Base-by-base conservation (phyloP, 352 stramenopile genomes). In the Globisporangium heterothallicum region DNA sequence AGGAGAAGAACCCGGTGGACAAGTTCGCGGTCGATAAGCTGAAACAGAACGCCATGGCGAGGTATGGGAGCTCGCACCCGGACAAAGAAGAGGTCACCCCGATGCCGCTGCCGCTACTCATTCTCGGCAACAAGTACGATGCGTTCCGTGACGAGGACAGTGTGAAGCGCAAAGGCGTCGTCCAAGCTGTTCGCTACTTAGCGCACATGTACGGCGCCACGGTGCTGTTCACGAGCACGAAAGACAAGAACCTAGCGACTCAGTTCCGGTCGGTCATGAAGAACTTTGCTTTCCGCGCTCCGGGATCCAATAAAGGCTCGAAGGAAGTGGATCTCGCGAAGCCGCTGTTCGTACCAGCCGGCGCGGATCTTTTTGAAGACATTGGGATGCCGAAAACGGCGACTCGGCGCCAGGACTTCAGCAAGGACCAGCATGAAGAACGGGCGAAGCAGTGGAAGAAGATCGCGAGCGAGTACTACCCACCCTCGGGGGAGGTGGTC, bases 41-140 rank as follows among this genome's bases (percentile, higher is more conserved):
- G 21, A 66, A 64, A 4, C 67, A 71, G 14, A 68, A 86, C 8
- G 75, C 79, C 2, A 67, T 78, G 51, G 57, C 63, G 14, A 68
- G 77, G 5, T 89, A 79, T 51, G 78, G 76, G 25, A 68, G 54
- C 14, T 46, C 59, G 3, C 86, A 96, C 53, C 72, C 78, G 0
- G 85, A 96, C 61, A 69, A 75, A 14, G 70, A 89, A 9, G 74
- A 90, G 21, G 74, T 96, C 1, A 72, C 70, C 6, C 80, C 85
- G 4, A 64, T 92, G 24, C 59, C 84, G 18, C 51, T 96, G 1
- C 89, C 87, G 3, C 51, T 97, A 22, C 51, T 97, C 4, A 70
- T 97, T 36, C 38, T 97, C 5, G 83, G 67, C 41, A 94, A 93
- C 72, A 97, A 97, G 56, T 95, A 84, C 51, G 90, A 97, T 50